Conservation (phyloP, 805 yeast genomes). For the Suhomyces kilbournensis region DNA sequence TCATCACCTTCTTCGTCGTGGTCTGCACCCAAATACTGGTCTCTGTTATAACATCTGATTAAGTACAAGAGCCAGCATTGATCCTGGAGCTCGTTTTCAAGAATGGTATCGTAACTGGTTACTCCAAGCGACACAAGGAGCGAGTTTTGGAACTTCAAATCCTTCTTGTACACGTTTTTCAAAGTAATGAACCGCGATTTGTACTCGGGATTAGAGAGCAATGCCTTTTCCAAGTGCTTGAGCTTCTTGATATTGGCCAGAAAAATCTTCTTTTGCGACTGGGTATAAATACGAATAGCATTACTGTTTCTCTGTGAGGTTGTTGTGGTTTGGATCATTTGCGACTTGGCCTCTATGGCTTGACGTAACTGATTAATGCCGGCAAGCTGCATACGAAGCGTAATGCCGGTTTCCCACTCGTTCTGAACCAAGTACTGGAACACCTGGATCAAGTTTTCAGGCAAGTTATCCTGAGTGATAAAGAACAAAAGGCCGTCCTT, state of each 20-base stretch:
- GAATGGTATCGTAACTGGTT: conserved; percentile 49
- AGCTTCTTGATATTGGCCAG: conserved; percentile 44
- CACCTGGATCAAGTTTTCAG: conserved; percentile 45
- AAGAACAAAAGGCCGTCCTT: conserved; percentile 40
- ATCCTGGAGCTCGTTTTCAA: conserved; percentile 48
- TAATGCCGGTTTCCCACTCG: conserved; percentile 44
- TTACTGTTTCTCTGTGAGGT: conserved; percentile 7
- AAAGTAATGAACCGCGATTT: conserved; percentile 51
- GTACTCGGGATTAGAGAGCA: conserved; percentile 36
- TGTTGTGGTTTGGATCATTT: conserved; percentile 18
- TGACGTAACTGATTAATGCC: conserved; percentile 54
- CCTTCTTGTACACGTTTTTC: conserved; percentile 56
- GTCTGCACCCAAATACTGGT: conserved; percentile 18
- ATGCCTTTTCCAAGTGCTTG: conserved; percentile 43
- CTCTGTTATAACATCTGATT: conserved; percentile 53
- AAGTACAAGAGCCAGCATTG: conserved; percentile 63
- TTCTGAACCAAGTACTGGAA: conserved; percentile 55
- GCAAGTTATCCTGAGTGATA: conserved; percentile 33
- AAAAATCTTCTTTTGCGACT: conserved; percentile 48
- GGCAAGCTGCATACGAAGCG: conserved; percentile 56
- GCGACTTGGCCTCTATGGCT: conserved; percentile 51
- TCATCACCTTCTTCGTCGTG: conserved; percentile 18
- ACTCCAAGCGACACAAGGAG: conserved; percentile 57
- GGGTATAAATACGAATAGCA: conserved; percentile 45
- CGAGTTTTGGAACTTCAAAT: conserved; percentile 51